phyloP scores from a whole-genome alignment of 106 monocot species.

The Dendrobium catenatum region DNA sequence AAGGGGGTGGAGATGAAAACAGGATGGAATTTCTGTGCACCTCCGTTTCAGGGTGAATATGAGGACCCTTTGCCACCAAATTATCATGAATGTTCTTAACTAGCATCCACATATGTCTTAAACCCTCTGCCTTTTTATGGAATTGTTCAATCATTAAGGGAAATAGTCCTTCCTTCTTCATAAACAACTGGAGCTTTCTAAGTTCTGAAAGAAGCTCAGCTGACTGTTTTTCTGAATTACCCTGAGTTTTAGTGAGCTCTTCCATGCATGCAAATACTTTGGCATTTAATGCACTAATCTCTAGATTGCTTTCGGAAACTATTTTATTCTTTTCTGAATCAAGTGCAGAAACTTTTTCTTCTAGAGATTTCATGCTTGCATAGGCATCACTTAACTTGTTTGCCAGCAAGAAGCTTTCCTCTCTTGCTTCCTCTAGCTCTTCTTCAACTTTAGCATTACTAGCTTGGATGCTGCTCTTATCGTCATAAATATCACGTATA shows the following conservation, averaged over 20 bases:
- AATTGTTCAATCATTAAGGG: conserved; percentile 51
- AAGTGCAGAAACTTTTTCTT: conserved; percentile 41
- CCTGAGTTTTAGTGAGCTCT: conserved; percentile 48
- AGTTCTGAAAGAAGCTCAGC: conserved; percentile 39
- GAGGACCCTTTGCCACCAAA: conserved; percentile 28
- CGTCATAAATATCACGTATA: conserved; percentile 34
- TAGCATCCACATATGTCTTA: conserved; percentile 48
- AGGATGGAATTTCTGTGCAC: conserved; percentile 22
- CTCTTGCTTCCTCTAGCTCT: conserved; percentile 52
- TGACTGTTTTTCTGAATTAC: conserved; percentile 40
- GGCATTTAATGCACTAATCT: conserved; percentile 48
- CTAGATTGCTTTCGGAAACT: conserved; percentile 35
- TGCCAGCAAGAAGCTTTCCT: conserved; percentile 37
- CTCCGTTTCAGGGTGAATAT: conserved; percentile 31
- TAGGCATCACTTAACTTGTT: conserved; percentile 46
- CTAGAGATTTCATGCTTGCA: conserved; percentile 40
- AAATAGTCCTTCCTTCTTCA: conserved; percentile 41
- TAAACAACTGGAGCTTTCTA: conserved; percentile 39
- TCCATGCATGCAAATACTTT: conserved; percentile 51
- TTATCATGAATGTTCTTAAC: conserved; percentile 58
- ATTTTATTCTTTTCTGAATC: conserved; percentile 47
- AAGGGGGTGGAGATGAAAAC: too few species aligned
- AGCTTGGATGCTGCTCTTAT: conserved; percentile 43
- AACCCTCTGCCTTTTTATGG: conserved; percentile 28
- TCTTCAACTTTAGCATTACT: conserved; percentile 30